These are phyloP conservation scores for Xylaria nigripes DNA, from an alignment of 495 filamentous ascomycete genomes.

Conservation along the genomic window DNA sequence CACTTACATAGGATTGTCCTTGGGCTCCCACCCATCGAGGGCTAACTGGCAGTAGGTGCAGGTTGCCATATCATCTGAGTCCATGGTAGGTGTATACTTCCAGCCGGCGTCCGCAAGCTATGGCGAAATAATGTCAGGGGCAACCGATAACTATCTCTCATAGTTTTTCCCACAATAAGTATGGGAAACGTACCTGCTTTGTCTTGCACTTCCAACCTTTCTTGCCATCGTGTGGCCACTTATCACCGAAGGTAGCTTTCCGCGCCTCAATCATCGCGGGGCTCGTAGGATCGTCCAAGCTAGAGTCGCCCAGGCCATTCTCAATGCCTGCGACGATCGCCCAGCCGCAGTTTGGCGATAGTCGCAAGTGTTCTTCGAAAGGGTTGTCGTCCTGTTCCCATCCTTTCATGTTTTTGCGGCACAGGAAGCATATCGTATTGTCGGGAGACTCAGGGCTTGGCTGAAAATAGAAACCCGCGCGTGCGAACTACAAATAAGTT, in stretches of 20 bases:
- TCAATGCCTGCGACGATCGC: conserved; percentile 71
- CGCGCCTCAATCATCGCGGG: conserved; percentile 65
- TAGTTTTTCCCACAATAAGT: background rate
- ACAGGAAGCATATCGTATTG: conserved; percentile 85
- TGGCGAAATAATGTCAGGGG: conserved; percentile 17
- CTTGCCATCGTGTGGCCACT: conserved; percentile 86
- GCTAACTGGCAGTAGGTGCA: conserved; percentile 82
- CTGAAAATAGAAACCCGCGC: conserved; percentile 83
- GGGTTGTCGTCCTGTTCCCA: conserved; percentile 85
- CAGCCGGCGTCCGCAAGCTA: conserved; percentile 89
- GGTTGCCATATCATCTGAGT: conserved; percentile 73
- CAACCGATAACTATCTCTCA: background rate
- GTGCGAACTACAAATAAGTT: conserved; percentile 55
- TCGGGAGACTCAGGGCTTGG: conserved; percentile 66
- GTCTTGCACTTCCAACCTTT: conserved; percentile 81
- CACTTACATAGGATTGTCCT: conserved; percentile 75
- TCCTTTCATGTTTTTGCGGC: conserved; percentile 67
- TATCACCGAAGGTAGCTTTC: conserved; percentile 63
- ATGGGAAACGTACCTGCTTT: conserved; percentile 55
- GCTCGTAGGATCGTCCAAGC: conserved; percentile 63
- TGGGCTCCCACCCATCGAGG: conserved; percentile 86
- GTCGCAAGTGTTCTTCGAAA: conserved; percentile 72
- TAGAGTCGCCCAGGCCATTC: conserved; percentile 52
- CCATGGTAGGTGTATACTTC: conserved; percentile 78
- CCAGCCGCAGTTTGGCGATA: conserved; percentile 77